phyloP scores from a whole-genome alignment of 2,329 filamentous ascomycete species.

The Alternaria sp. region DNA sequence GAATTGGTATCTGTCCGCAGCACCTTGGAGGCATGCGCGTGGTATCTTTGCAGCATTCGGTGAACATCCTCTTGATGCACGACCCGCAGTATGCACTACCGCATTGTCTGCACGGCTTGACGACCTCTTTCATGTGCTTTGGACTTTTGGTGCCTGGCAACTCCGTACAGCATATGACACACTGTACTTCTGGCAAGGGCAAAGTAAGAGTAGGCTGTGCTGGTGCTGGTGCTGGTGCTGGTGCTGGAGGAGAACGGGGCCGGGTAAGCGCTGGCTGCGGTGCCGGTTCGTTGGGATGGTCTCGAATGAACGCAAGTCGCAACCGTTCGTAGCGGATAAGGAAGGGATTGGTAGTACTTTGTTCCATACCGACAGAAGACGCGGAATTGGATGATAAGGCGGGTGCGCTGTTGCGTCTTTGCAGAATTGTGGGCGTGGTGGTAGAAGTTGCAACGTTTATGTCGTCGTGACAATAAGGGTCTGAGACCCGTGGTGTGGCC shows the following conservation, averaged over 20 bases:
- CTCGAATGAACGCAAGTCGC: no score
- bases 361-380: no score
- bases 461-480: constrained; percentile 13
- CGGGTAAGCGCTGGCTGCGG: neutral
- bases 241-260: neutral
- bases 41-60: constrained; percentile 48
- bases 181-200: constrained; percentile 13
- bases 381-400: no score
- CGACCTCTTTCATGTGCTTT: constrained; percentile 6
- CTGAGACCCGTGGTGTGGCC: neutral
- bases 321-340: no score
- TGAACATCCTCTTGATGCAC: constrained; percentile 53
- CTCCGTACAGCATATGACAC: constrained; percentile 30
- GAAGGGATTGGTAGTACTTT: no score
- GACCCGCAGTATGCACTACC: constrained; percentile 38
- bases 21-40: constrained; percentile 56
- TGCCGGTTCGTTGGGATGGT: neutral
- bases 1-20: constrained; percentile 53
- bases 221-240: neutral
- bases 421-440: neutral
- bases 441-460: constrained; percentile 6
- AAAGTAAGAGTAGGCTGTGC: neutral
- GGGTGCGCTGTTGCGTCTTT: constrained; percentile 25
- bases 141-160: constrained; percentile 15
- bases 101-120: constrained; percentile 44